Base-by-base conservation (phyloP, 768 basidiomycete genomes). In the Rhizopogon vinicolor region DNA sequence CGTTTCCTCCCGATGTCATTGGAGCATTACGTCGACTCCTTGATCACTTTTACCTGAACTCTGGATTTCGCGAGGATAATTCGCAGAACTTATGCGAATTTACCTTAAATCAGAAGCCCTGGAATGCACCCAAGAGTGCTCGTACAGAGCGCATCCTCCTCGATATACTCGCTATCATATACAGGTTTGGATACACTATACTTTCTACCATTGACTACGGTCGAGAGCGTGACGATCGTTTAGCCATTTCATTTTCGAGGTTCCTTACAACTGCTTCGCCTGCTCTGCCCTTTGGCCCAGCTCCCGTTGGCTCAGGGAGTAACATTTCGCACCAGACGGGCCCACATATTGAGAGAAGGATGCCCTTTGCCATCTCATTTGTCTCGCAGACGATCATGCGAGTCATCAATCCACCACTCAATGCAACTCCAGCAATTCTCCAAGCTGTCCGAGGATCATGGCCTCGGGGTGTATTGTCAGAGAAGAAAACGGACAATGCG, bases 401-500 rank as follows among this genome's bases (percentile, higher is more conserved):
- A 51, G 89, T 91, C 51, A 83, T 91, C 53, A 76, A 80, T 29
- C 88, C 89, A n/a, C 89, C 89, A 14, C 77, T 90, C 31, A 80
- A 84, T 59, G 78, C 83, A 35, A 91, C 89, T 7, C 89, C 89
- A 9, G 89, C 89, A 52, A 89, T 91, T 53, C 74, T 91, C n/a
- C 85, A 87, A 64, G 86, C 88, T 16, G 86, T 91, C 18, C 79
- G 89, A 54, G 80, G 77, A 19, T 81, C 89, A 35, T 91, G 89
- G 89, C 89, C 89, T 16, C 78, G 87, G 60, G 89, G 89, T 16
- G 86, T 91, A 9, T 81, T 86, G 7, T 83, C 84, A 0, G 89
- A 91, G 68, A 88, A 84, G 74, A 90, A 87, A 62, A 76, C 89
- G 2, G 82, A 86, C 28, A 81, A 81, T 54, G 81, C 83, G 7